phyloP scores from a whole-genome alignment of 768 basidiomycete species.

The Gymnopilus junonius region DNA sequence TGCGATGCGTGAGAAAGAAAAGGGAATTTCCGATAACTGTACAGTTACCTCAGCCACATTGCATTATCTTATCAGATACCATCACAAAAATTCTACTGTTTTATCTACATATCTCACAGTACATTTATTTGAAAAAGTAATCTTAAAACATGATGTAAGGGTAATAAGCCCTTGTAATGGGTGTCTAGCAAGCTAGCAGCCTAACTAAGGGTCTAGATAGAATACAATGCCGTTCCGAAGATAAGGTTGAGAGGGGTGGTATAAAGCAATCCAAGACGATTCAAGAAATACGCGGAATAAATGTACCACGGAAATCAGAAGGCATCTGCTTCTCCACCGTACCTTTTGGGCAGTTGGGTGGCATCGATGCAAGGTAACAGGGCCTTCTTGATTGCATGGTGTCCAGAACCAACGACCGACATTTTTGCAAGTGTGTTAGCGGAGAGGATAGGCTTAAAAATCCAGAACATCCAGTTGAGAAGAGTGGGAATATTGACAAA shows the following conservation, averaged over 20 bases:
- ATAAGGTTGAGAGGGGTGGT: background rate
- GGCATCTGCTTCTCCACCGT: conserved; percentile 68
- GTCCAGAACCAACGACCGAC: conserved; percentile 72
- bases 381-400: conserved; percentile 59
- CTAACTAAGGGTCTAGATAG: background rate
- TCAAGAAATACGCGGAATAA: background rate
- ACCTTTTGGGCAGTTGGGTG: conserved; percentile 65
- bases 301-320: conserved; percentile 40
- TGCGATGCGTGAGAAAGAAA: conserved; percentile 34
- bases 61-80: conserved; percentile 15
- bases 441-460: conserved; percentile 76
- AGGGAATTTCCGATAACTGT: conserved; percentile 41
- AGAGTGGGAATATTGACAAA: conserved; percentile 82
- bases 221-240: background rate
- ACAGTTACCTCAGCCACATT: conserved; percentile 35
- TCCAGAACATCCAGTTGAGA: conserved; percentile 85
- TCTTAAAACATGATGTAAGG: too few species aligned
- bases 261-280: background rate
- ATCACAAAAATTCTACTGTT: too few species aligned
- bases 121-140: too few species aligned
- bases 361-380: conserved; percentile 60
- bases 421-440: conserved; percentile 81
- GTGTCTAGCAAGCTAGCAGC: background rate
- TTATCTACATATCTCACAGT: too few species aligned
- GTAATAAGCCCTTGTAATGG: background rate